A percentile compares a stretch with the other conserved stretches of the same genome.
Evolutionary conservation across 2,329 filamentous ascomycete genomes (phyloP).

Genomic region (Pezicula neosporulosa): DNA sequence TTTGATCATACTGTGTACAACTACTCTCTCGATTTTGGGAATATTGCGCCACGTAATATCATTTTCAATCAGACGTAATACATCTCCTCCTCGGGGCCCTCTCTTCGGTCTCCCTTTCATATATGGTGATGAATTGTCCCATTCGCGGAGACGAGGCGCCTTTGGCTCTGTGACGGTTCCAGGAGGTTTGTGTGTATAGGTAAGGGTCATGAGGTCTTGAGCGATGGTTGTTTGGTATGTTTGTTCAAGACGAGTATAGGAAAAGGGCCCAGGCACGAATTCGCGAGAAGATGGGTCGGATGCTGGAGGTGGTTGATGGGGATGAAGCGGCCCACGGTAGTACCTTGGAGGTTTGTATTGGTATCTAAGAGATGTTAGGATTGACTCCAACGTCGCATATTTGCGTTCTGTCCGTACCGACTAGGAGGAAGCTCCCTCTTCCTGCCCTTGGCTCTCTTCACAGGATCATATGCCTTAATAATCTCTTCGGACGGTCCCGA

Average conservation of each 20-base stretch:
- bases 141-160: slow-evolving; percentile 71
- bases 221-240: slow-evolving; percentile 86
- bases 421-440: slow-evolving; percentile 32
- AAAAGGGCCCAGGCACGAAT: slow-evolving; percentile 90
- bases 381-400: background rate
- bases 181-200: slow-evolving; percentile 82
- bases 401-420: slow-evolving; percentile 27
- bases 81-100: slow-evolving; percentile 75
- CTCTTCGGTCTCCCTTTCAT: slow-evolving; percentile 86
- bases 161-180: slow-evolving; percentile 57
- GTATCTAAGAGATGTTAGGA: slow-evolving; percentile 58
- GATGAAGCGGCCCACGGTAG: slow-evolving; percentile 89
- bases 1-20: slow-evolving; percentile 72
- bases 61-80: slow-evolving; percentile 67
- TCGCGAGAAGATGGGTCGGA: slow-evolving; percentile 85
- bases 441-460: slow-evolving; percentile 39
- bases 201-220: slow-evolving; percentile 81
- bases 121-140: slow-evolving; percentile 91
- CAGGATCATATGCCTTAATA: slow-evolving; percentile 42
- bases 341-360: slow-evolving; percentile 93
- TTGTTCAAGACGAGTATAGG: slow-evolving; percentile 79
- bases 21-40: slow-evolving; percentile 76
- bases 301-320: slow-evolving; percentile 81
- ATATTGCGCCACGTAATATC: slow-evolving; percentile 80
- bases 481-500: slow-evolving; percentile 30